Evolutionary conservation across 768 basidiomycete species (phyloP).

Genomic region (Psilocybe tampanensis): DNA sequence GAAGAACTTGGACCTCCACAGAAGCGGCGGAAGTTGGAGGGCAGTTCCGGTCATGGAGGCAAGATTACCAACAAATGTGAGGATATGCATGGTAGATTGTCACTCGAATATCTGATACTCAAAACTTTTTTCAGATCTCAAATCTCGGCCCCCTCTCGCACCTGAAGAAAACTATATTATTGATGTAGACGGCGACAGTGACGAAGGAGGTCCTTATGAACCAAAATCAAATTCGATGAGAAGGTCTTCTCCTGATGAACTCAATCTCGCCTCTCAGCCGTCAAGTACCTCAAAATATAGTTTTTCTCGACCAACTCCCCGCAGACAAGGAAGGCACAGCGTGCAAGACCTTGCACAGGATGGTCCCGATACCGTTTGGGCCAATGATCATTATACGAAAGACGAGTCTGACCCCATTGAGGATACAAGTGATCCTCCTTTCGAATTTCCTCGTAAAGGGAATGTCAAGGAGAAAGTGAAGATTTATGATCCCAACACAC

Average conservation of each 20-base stretch:
- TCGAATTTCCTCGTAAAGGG: neutral
- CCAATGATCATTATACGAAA: neutral
- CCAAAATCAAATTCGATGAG: neutral
- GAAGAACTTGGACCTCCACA: neutral
- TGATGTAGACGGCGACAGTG: conserved; percentile 1
- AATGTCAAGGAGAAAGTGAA: neutral
- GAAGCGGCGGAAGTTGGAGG: neutral
- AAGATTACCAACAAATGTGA: neutral
- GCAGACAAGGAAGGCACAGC: too few species aligned
- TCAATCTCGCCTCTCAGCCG: neutral
- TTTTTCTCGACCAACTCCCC: neutral
- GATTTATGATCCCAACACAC: neutral
- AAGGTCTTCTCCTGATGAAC: neutral
- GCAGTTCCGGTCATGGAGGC: neutral
- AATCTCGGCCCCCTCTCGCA: neutral
- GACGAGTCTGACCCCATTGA: neutral
- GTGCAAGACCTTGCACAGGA: neutral
- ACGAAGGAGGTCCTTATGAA: neutral
- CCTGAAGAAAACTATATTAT: conserved; percentile 5
- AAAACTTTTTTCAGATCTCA: too few species aligned
- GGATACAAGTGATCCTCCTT: too few species aligned
- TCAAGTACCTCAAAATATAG: neutral
- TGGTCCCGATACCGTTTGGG: neutral
- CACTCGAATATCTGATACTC: too few species aligned
- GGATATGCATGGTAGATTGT: too few species aligned